A percentile compares a stretch with the other conserved stretches of the same genome.
Conservation (phyloP, 2,329 filamentous ascomycete species). For the Aspergillus viridinutans region DNA sequence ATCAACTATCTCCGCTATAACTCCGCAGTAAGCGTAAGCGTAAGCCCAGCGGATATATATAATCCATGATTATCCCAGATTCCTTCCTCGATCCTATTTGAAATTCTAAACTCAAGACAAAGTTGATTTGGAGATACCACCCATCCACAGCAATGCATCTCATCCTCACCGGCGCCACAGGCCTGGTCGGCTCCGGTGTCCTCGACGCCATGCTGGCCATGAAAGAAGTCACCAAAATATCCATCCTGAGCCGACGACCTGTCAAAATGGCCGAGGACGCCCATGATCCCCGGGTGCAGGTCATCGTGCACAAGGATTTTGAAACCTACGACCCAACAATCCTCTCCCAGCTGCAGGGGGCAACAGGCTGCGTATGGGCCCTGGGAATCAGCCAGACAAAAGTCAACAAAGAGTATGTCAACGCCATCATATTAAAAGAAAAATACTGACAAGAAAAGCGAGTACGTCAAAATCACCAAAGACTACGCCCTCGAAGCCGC, state of each 20-base stretch:
- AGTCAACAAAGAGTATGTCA: slow-evolving; percentile 53
- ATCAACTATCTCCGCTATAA: neutral
- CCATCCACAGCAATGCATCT: slow-evolving; percentile 32
- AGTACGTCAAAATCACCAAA: slow-evolving; percentile 65
- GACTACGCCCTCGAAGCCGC: slow-evolving; percentile 62
- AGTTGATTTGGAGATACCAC: too few species aligned
- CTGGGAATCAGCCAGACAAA: slow-evolving; percentile 60
- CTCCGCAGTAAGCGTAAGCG: neutral
- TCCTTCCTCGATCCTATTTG: too few species aligned
- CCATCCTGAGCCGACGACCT: slow-evolving; percentile 62
- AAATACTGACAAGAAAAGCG: slow-evolving; percentile 32
- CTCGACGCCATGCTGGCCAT: slow-evolving; percentile 56
- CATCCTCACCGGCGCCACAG: slow-evolving; percentile 63
- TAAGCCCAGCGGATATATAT: too few species aligned
- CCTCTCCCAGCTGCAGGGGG: slow-evolving; percentile 58
- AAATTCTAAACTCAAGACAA: too few species aligned
- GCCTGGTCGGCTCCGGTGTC: slow-evolving; percentile 58
- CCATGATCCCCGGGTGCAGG: slow-evolving; percentile 45
- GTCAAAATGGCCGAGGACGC: slow-evolving; percentile 56
- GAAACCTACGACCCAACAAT: slow-evolving; percentile 51
- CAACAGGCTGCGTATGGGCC: slow-evolving; percentile 68
- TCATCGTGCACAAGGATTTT: slow-evolving; percentile 69
- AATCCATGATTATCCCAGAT: too few species aligned
- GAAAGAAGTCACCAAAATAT: slow-evolving; percentile 37
- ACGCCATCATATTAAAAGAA: neutral